Base-by-base conservation (phyloP, 1,139 yeast species). In the Debaryomycetaceae sp. region DNA sequence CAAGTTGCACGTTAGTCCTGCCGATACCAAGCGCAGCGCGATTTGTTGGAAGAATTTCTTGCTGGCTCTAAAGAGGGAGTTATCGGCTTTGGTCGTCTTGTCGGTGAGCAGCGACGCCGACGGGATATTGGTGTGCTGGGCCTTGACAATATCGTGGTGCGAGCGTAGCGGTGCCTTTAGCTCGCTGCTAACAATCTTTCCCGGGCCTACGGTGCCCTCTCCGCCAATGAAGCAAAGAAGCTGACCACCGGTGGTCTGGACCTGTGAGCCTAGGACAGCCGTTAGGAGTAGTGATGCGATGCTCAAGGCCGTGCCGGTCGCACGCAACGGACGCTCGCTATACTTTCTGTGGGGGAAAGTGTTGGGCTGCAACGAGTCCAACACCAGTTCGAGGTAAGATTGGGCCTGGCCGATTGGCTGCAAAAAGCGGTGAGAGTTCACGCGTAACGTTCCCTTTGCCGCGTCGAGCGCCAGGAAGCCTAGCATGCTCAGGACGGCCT, bases 261-360 rank as follows among this genome's bases (percentile, higher is more conserved):
- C 44, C 6, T 41, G 43, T 15, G 37, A 39, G 2, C 67, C 68
- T 24, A 63, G 42, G 13, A 62, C 45, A 1, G 65, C 47, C 30
- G 65, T 67, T 21, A 78, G 45, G 8, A 79, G 44, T 26, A 66
- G 57, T 2, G 70, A 47, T 0, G 83, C 79, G n/a, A 78, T 54
- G 37, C 73, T 71, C 20, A 80, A 40, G 3, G 87, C 87, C 25
- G 73, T 49, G 0, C 90, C 92, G 0, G 85, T 75, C 16, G 77
- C 62, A 39, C 87, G 59, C 16, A 57, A 56, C 2, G 69, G 62
- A 41, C 92, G 62, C 36, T 67, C 65, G 31, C 56, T 59, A 27
- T 61, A 59, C 14, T 45, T 46, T 6, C 55, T 46, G 29, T 62
- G 62, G 1, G 73, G 68, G 49, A 78, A 78, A 1, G 70, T 51